phyloP scores from a whole-genome alignment of 768 basidiomycete species.

The Chalciporus sphaerocephalus region DNA sequence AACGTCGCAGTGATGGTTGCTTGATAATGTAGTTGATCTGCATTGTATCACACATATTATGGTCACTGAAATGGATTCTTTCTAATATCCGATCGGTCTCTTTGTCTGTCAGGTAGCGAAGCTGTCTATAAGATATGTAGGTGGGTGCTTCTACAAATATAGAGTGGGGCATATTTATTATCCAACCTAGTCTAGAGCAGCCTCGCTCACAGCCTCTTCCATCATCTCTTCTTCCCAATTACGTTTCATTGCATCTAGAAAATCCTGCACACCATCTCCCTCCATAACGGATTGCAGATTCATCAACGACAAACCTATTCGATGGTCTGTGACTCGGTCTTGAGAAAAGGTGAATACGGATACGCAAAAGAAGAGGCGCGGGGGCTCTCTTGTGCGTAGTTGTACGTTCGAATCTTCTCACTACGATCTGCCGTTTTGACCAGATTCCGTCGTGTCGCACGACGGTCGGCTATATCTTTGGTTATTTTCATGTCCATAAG shows the following conservation, averaged over 20 bases:
- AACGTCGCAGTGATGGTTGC: no score
- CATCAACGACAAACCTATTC: conserved; percentile 72
- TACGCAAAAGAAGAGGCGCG: background rate
- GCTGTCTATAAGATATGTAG: no score
- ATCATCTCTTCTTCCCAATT: conserved; percentile 53
- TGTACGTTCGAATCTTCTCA: conserved; percentile 96
- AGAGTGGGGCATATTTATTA: background rate
- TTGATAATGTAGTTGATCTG: no score
- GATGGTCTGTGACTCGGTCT: conserved; percentile 92
- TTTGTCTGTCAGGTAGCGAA: no score
- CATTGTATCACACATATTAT: no score
- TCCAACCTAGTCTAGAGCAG: conserved; percentile 8
- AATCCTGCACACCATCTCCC: conserved; percentile 55
- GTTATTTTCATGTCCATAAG: conserved; percentile 77
- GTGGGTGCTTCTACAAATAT: no score
- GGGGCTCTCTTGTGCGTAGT: conserved; percentile 69
- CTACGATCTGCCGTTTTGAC: conserved; percentile 82
- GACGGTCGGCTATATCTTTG: conserved; percentile 63
- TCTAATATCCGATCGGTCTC: no score
- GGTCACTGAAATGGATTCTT: no score
- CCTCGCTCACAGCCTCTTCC: conserved; percentile 44
- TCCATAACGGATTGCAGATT: conserved; percentile 64
- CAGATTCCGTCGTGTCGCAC: conserved; percentile 65
- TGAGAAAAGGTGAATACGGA: conserved; percentile 27
- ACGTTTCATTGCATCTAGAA: conserved; percentile 54